Conservation (phyloP, 148 eudicot genomes). For the Rhododendron griersonianum region DNA sequence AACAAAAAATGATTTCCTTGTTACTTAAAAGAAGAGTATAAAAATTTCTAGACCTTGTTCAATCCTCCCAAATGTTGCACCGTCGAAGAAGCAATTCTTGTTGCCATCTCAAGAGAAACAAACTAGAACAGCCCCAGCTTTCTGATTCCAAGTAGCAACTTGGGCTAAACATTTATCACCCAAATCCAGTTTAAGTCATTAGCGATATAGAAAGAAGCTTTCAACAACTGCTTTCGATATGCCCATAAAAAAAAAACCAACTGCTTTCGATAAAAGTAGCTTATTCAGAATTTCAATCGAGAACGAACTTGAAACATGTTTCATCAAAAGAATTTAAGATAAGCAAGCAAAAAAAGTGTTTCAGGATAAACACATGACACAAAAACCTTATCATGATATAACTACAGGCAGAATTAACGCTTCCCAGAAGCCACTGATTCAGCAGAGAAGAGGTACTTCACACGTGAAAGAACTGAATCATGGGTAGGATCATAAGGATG, state of each 20-base stretch:
- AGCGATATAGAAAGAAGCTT: not conserved
- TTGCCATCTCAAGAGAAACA: not conserved
- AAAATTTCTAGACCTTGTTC: too few species aligned
- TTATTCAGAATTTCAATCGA: not conserved
- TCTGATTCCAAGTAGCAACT: not conserved
- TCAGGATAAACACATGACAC: not conserved
- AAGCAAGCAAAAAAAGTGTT: not conserved
- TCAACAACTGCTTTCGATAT: not conserved
- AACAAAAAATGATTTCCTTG: too few species aligned
- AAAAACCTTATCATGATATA: too few species aligned
- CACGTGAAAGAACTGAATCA: slow-evolving; percentile 90
- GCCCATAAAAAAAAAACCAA: not conserved
- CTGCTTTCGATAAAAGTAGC: not conserved
- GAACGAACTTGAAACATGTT: not conserved
- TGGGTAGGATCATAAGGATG: slow-evolving; percentile 94
- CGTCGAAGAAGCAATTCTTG: too few species aligned
- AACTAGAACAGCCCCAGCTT: not conserved
- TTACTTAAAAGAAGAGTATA: too few species aligned
- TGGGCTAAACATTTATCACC: not conserved
- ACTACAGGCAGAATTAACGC: slow-evolving; percentile 24
- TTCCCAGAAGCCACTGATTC: slow-evolving; percentile 71
- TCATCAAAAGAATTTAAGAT: not conserved
- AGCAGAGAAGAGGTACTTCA: slow-evolving; percentile 74
- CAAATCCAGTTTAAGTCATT: not conserved
- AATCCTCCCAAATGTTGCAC: too few species aligned